Conservation (phyloP, 2,329 filamentous ascomycete species). For the Escovopsis sp. region DNA sequence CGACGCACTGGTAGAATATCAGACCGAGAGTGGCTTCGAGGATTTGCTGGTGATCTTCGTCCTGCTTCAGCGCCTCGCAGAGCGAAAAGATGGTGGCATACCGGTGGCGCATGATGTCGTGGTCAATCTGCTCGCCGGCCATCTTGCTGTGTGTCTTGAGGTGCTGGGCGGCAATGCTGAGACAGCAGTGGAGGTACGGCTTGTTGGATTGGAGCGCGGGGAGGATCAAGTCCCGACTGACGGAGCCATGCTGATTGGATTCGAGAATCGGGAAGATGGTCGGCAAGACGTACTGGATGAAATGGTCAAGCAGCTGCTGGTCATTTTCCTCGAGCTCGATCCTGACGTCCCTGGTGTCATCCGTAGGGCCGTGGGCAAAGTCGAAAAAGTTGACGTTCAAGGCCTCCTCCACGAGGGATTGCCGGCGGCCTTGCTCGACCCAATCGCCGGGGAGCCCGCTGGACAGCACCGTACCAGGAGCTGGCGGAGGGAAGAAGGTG, state of each 20-base stretch:
- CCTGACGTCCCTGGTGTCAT: slow-evolving; percentile 50
- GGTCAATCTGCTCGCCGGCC: slow-evolving; percentile 60
- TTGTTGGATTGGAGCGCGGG: slow-evolving; percentile 84
- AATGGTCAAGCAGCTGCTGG: slow-evolving; percentile 76
- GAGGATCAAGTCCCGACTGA: slow-evolving; percentile 68
- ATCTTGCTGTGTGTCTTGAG: slow-evolving; percentile 58
- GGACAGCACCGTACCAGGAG: slow-evolving; percentile 50
- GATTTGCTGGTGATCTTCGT: slow-evolving; percentile 74
- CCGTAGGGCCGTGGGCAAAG: slow-evolving; percentile 54
- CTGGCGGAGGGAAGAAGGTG: slow-evolving; percentile 71
- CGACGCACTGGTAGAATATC: slow-evolving; percentile 91
- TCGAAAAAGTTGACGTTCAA: slow-evolving; percentile 73
- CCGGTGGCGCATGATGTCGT: slow-evolving; percentile 83
- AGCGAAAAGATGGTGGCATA: slow-evolving; percentile 77
- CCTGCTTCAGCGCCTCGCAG: slow-evolving; percentile 64
- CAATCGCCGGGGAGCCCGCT: slow-evolving; percentile 53
- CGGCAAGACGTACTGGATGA: slow-evolving; percentile 74
- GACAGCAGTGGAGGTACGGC: slow-evolving; percentile 86
- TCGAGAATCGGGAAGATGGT: slow-evolving; percentile 88
- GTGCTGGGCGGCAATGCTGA: slow-evolving; percentile 86
- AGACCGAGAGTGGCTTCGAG: slow-evolving; percentile 86
- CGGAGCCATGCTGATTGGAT: slow-evolving; percentile 72
- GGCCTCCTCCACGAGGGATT: slow-evolving; percentile 51
- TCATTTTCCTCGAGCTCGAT: slow-evolving; percentile 82
- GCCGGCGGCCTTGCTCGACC: slow-evolving; percentile 30